Conservation (phyloP, 305 asterid species). For the Rubia occidens region DNA sequence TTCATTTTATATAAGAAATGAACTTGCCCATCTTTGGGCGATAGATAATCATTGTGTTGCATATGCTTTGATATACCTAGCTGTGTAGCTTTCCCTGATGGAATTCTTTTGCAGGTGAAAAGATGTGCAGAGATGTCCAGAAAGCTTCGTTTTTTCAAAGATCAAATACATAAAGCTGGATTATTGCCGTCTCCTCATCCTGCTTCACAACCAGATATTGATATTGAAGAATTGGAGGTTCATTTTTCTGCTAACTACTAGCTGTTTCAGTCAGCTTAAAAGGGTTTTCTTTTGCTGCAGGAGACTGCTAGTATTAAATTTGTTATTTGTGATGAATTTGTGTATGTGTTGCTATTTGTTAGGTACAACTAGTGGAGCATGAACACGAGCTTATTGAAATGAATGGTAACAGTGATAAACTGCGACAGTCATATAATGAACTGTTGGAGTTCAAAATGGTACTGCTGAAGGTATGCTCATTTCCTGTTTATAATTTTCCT, state of each 20-base stretch:
- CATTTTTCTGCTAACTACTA: slow-evolving; percentile 18
- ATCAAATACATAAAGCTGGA: slow-evolving; percentile 86
- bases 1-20: not conserved
- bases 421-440: slow-evolving; percentile 83
- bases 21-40: not conserved
- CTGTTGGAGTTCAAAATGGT: slow-evolving; percentile 97
- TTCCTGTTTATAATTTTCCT: slow-evolving; percentile 9
- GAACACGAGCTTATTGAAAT: slow-evolving; percentile 93
- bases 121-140: slow-evolving; percentile 95
- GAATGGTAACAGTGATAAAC: slow-evolving; percentile 82
- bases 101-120: slow-evolving; percentile 52
- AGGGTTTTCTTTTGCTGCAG: slow-evolving; percentile 4
- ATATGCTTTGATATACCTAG: not conserved
- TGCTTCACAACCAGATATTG: slow-evolving; percentile 70
- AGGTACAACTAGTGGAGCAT: slow-evolving; percentile 87
- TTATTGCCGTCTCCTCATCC: slow-evolving; percentile 50
- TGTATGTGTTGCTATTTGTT: slow-evolving; percentile 8
- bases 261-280: slow-evolving; percentile 6
- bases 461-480: slow-evolving; percentile 64
- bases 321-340: slow-evolving; percentile 5
- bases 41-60: not conserved
- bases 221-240: slow-evolving; percentile 91
- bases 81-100: not conserved
- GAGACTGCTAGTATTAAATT: slow-evolving; percentile 6
- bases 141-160: slow-evolving; percentile 77